Evolutionary conservation across 1,139 yeast genomes (phyloP).

Genomic region (Yamadazyma siamensis): DNA sequence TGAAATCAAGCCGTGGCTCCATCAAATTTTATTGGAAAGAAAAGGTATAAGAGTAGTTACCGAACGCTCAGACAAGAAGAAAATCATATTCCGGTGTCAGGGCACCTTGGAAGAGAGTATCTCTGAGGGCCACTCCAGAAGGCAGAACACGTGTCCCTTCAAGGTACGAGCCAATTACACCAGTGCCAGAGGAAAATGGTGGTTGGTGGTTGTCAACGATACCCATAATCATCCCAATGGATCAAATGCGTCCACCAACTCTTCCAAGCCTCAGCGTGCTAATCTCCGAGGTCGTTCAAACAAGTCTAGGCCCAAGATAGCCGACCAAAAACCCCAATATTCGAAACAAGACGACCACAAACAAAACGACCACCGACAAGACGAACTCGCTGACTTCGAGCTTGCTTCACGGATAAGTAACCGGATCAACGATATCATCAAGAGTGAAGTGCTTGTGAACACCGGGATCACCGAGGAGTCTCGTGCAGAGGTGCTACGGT

Average conservation of each 20-base stretch:
- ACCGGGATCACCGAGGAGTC: slow-evolving; percentile 9
- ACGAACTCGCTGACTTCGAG: slow-evolving; percentile 8
- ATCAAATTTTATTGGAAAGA: slow-evolving; percentile 36
- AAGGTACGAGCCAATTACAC: slow-evolving; percentile 67
- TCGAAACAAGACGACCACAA: background rate
- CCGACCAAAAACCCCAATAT: background rate
- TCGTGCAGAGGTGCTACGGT: slow-evolving; percentile 8
- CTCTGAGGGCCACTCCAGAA: slow-evolving; percentile 16
- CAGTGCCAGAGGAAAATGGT: slow-evolving; percentile 52
- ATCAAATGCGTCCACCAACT: background rate
- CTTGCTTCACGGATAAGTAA: slow-evolving; percentile 7
- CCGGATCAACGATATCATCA: slow-evolving; percentile 10
- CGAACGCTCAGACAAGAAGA: slow-evolving; percentile 59
- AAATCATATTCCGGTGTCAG: slow-evolving; percentile 68
- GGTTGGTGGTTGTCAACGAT: slow-evolving; percentile 54
- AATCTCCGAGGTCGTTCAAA: no score
- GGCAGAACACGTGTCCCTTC: slow-evolving; percentile 55
- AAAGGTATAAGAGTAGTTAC: slow-evolving; percentile 62
- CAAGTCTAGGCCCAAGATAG: slow-evolving; percentile 1
- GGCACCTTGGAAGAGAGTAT: slow-evolving; percentile 17
- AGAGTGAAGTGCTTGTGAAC: slow-evolving; percentile 8
- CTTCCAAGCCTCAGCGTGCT: background rate
- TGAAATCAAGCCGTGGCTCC: slow-evolving; percentile 71
- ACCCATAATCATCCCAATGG: slow-evolving; percentile 36
- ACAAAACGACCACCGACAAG: slow-evolving; percentile 3